Evolutionary conservation across 495 filamentous ascomycete genomes (phyloP).

Genomic region (Hypoxylon cercidicola): DNA sequence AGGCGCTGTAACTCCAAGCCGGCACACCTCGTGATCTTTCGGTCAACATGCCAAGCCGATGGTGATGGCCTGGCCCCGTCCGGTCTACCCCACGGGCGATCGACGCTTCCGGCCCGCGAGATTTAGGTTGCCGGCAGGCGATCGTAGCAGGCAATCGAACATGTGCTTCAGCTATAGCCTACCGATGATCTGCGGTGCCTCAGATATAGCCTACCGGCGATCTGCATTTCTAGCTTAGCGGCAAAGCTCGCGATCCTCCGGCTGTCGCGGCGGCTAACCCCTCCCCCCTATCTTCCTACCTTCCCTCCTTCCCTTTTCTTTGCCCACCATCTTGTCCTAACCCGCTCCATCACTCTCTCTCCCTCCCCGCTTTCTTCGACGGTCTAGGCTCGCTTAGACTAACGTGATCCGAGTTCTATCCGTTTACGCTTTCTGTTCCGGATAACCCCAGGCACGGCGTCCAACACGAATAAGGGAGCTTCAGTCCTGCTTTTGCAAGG

Average conservation of each 20-base stretch:
- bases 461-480: constrained; percentile 15
- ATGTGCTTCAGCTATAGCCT: constrained; percentile 27
- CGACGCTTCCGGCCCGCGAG: constrained; percentile 28
- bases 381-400: constrained; percentile 21
- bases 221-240: constrained; percentile 25
- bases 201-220: constrained; percentile 27
- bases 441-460: constrained; percentile 21
- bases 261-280: constrained; percentile 12
- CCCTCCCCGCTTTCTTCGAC: constrained; percentile 1
- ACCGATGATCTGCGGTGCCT: constrained; percentile 1
- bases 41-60: constrained; percentile 29
- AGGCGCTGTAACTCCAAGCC: constrained; percentile 33
- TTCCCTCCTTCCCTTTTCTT: constrained; percentile 14
- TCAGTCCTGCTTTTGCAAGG: constrained; percentile 17
- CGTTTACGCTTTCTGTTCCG: constrained; percentile 29
- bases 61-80: constrained; percentile 16
- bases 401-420: constrained; percentile 25
- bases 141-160: constrained; percentile 23
- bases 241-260: constrained; percentile 22
- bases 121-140: constrained; percentile 23
- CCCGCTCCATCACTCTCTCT: constrained; percentile 3
- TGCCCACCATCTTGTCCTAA: constrained; percentile 2
- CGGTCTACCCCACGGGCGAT: constrained; percentile 29
- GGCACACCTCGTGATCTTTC: constrained; percentile 25
- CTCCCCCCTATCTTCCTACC: constrained; percentile 3